These are phyloP conservation scores for Sarcocystis neurona DNA, from an alignment of 169 alveolate genomes.

Conservation along the genomic window DNA sequence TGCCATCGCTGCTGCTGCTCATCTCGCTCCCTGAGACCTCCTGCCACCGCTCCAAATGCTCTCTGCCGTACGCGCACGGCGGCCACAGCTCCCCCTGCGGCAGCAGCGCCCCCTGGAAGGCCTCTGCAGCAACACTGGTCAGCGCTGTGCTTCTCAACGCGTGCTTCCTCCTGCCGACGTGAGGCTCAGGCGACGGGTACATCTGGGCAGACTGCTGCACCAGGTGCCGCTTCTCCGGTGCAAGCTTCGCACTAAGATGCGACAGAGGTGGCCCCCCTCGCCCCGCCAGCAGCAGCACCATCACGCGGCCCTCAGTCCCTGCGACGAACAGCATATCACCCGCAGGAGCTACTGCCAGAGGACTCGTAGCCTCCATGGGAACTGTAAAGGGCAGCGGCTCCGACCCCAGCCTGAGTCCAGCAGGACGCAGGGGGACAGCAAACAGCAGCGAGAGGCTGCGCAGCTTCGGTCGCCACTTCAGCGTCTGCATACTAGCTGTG, in stretches of 20 bases:
- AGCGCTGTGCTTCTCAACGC: too few relatives aligned
- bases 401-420: background rate
- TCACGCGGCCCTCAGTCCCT: background rate
- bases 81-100: too few relatives aligned
- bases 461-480: background rate
- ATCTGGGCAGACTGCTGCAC: too few relatives aligned
- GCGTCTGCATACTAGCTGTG: too few relatives aligned
- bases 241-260: too few relatives aligned
- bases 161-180: too few relatives aligned
- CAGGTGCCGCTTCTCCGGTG: too few relatives aligned
- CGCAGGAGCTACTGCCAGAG: background rate
- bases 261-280: background rate
- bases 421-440: background rate
- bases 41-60: background rate
- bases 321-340: constrained; percentile 10
- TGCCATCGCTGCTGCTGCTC: background rate
- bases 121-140: too few relatives aligned
- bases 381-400: background rate
- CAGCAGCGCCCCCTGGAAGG: too few relatives aligned
- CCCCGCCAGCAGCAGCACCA: background rate
- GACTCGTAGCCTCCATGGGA: background rate
- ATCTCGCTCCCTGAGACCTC: background rate
- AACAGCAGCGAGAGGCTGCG: background rate
- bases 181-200: too few relatives aligned
- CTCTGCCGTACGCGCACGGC: background rate